phyloP scores from a whole-genome alignment of 2,329 filamentous ascomycete species.

The Fusarium staphyleae region DNA sequence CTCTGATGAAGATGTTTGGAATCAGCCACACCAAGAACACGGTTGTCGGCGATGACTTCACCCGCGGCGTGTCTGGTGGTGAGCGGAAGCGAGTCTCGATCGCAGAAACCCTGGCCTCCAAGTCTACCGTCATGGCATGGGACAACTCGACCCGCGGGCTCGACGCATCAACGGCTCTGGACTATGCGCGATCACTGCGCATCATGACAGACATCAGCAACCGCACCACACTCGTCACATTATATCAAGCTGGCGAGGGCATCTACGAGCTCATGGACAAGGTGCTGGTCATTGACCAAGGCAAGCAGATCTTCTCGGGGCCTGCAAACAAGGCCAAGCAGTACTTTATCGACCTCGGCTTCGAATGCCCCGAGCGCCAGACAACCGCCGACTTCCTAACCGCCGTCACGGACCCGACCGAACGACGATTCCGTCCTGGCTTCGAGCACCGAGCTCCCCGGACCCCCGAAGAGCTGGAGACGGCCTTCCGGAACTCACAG shows the following conservation, averaged over 20 bases:
- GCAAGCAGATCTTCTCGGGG: constrained; percentile 72
- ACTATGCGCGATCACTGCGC: constrained; percentile 74
- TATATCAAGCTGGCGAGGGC: constrained; percentile 54
- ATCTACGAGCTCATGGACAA: constrained; percentile 72
- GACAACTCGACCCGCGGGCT: constrained; percentile 84
- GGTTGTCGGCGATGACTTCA: constrained; percentile 74
- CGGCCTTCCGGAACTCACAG: constrained; percentile 68
- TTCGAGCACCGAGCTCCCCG: constrained; percentile 70
- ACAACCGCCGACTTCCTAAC: constrained; percentile 59
- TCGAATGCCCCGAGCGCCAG: constrained; percentile 70
- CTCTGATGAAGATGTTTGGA: constrained; percentile 78
- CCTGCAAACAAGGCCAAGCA: constrained; percentile 64
- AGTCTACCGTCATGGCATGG: constrained; percentile 77
- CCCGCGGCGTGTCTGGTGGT: constrained; percentile 78
- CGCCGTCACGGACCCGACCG: constrained; percentile 64
- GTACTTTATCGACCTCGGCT: constrained; percentile 74
- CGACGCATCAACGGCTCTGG: constrained; percentile 79
- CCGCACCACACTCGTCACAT: constrained; percentile 56
- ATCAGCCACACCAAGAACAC: constrained; percentile 79
- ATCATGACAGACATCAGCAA: constrained; percentile 80
- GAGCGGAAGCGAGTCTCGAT: constrained; percentile 83
- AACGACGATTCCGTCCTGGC: constrained; percentile 70
- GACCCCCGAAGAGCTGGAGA: constrained; percentile 71
- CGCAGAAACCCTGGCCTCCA: constrained; percentile 77
- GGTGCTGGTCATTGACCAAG: constrained; percentile 77